Evolutionary conservation across 768 basidiomycete species (phyloP), one percentile per base, ranked within the genome.

Genomic region (Mycena polygramma): DNA sequence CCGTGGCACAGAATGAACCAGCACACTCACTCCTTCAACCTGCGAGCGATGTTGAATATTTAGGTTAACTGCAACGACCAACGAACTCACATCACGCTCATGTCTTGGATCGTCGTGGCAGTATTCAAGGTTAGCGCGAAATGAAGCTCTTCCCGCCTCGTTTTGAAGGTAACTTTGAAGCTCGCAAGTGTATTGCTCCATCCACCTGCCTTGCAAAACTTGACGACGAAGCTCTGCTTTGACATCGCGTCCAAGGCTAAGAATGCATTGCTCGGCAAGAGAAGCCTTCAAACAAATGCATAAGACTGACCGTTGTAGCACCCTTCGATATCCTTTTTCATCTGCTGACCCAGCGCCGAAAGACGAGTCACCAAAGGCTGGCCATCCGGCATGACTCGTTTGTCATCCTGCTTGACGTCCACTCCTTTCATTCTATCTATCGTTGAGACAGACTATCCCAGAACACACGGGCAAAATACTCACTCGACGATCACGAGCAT

Each of bases 301-400:
- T 14, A 26, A 26, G 45, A 39, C 55, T 35, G 24, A 68, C 66
- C 55, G 41, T 49, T 49, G 58, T 68, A 68, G 26, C 66, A 68
- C 19, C 26, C 57, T 7, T 43, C 13, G n/a, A 68, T 68, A 22
- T 30, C 36, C 54, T 39, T 39, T 39, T 13, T n/a, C 39, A 39
- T 39, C 39, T 39, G 39, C 39, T 39, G 7, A 13, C 39, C 39
- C 13, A 39, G 39, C 39, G 39, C 39, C 39, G 39, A 7, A 39
- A 39, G 39, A 7, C 39, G 39, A 7, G 39, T 39, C 39, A 39
- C 39, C 13, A 39, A 7, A 39, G 39, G 39, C 39, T 39, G 39
- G 39, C 39, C 39, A 39, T 39, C 39, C 13, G 39, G 39, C 39
- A 39, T 39, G 39, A 7, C 7, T 39, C 39, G 39, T 13, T 39